phyloP scores from a whole-genome alignment of 1,284 basidiomycete genomes.

The Porodaedalea pini region DNA sequence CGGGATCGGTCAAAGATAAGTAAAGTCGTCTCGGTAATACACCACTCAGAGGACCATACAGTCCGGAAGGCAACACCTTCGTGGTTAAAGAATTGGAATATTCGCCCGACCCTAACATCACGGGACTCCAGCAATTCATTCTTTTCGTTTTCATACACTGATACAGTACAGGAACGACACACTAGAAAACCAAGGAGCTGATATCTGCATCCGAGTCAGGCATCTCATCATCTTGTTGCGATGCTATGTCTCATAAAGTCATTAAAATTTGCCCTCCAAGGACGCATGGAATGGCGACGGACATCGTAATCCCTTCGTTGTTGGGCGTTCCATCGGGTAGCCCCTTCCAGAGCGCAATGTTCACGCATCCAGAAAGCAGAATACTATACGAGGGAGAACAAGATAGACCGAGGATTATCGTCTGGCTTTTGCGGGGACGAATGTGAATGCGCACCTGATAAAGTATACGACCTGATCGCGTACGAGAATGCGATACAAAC shows the following conservation, averaged over 20 bases:
- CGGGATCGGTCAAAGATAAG: no score
- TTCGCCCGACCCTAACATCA: no score
- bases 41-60: no score
- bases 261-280: not conserved
- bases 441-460: not conserved
- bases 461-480: constrained; percentile 1
- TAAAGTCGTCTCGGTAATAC: no score
- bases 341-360: not conserved
- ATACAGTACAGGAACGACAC: no score
- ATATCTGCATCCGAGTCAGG: no score
- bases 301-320: not conserved
- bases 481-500: not conserved
- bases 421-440: not conserved
- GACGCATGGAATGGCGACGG: not conserved
- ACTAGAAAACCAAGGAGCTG: no score
- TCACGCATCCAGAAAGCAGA: not conserved
- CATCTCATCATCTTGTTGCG: not conserved
- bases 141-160: no score
- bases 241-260: not conserved
- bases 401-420: not conserved
- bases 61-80: no score
- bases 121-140: no score
- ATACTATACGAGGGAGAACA: not conserved
- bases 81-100: no score
- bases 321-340: not conserved